A percentile compares a stretch with the other conserved stretches of the same genome.
Conservation (phyloP, 1,284 basidiomycete species). For the Puccinia polysora region DNA sequence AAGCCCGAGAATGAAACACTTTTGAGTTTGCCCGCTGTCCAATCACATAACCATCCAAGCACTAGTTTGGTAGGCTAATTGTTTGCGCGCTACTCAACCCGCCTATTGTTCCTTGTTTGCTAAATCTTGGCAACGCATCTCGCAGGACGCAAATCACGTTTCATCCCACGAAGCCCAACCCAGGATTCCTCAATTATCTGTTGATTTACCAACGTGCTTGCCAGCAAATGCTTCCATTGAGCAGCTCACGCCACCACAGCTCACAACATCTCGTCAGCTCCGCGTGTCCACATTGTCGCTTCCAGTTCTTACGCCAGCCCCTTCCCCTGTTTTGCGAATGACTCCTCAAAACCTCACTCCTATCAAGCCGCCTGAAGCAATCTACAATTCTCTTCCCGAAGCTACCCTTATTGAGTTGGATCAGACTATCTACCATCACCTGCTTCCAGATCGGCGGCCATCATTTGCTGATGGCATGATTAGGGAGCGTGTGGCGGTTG, state of each 20-base stretch:
- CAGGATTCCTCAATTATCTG: not conserved
- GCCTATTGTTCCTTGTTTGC: not conserved
- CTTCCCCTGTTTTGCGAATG: not conserved
- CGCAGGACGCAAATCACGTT: not conserved
- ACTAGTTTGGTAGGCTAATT: not conserved
- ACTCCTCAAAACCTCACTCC: not conserved
- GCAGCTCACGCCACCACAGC: conserved; percentile 40
- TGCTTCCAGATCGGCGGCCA: conserved; percentile 47
- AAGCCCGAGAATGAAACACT: conserved; percentile 48
- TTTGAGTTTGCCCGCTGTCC: conserved; percentile 44
- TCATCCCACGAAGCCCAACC: not conserved
- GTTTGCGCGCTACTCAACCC: not conserved
- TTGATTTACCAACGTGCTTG: too few relatives aligned
- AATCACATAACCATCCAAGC: conserved; percentile 1
- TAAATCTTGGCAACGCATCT: not conserved
- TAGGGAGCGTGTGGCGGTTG: conserved; percentile 76
- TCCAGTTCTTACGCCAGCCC: not conserved
- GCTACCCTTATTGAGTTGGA: conserved; percentile 43
- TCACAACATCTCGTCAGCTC: not conserved
- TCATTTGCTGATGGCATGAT: conserved; percentile 61
- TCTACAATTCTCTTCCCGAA: not conserved
- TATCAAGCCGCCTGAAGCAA: not conserved
- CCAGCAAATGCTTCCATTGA: conserved; percentile 5
- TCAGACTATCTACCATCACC: conserved; percentile 48
- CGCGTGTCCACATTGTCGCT: not conserved